These are phyloP conservation scores for Entomortierella beljakovae DNA, from an alignment of 192 early-diverging fungal genomes.

Conservation along the genomic window DNA sequence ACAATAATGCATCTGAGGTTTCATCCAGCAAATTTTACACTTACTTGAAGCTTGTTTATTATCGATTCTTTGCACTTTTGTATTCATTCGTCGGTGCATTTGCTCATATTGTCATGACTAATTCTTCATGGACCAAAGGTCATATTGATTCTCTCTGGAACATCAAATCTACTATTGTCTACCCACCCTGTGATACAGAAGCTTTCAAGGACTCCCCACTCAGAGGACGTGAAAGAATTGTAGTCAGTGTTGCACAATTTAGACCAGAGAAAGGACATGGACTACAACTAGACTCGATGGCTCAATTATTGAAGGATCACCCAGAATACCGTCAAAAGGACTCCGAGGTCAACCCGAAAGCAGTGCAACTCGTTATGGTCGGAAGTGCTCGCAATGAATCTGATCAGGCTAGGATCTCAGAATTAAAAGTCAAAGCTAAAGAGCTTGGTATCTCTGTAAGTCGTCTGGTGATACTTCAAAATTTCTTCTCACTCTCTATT, in stretches of 20 bases:
- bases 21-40: constrained; percentile 69
- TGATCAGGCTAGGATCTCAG: constrained; percentile 77
- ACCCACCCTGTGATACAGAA: constrained; percentile 94
- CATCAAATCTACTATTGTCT: constrained; percentile 78
- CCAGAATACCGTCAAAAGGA: constrained; percentile 60
- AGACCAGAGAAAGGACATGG: constrained; percentile 95
- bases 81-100: constrained; percentile 86
- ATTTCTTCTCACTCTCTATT: background rate
- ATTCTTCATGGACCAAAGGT: constrained; percentile 94
- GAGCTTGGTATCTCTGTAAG: constrained; percentile 69
- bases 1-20: constrained; percentile 74
- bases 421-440: constrained; percentile 59
- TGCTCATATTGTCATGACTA: constrained; percentile 90
- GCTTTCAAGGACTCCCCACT: constrained; percentile 70
- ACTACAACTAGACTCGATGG: constrained; percentile 84
- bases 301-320: constrained; percentile 67
- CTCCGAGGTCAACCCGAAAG: constrained; percentile 6
- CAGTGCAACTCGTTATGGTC: constrained; percentile 78
- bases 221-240: constrained; percentile 60
- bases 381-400: constrained; percentile 87
- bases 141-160: constrained; percentile 92
- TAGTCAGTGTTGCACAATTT: constrained; percentile 96
- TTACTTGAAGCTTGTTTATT: constrained; percentile 81
- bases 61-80: constrained; percentile 76
- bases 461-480: background rate